Evolutionary conservation across 1,139 yeast species (phyloP).

Genomic region (Candida frijolesensis): DNA sequence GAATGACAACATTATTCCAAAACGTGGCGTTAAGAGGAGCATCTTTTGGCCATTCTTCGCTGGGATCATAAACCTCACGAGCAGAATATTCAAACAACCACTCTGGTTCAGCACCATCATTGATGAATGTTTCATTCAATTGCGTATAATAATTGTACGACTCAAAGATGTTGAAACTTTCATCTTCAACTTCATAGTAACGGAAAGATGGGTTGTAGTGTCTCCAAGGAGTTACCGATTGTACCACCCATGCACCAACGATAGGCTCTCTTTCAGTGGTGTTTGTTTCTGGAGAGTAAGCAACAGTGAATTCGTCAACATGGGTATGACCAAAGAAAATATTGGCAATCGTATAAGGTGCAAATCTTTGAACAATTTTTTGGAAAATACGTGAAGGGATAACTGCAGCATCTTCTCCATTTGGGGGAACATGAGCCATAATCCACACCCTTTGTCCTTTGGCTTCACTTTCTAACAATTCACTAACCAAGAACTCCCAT

Average conservation of each 20-base stretch:
- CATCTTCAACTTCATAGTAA: constrained; percentile 66
- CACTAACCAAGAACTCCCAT: constrained; percentile 61
- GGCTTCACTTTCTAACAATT: constrained; percentile 58
- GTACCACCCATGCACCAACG: constrained; percentile 13
- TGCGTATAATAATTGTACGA: constrained; percentile 57
- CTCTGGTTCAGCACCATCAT: constrained; percentile 51
- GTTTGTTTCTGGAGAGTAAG: too few relatives aligned
- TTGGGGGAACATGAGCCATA: constrained; percentile 67
- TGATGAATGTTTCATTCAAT: constrained; percentile 53
- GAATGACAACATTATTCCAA: constrained; percentile 50
- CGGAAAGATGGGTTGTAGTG: background rate
- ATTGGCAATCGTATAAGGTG: constrained; percentile 69
- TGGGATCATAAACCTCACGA: constrained; percentile 50
- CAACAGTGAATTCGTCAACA: too few relatives aligned
- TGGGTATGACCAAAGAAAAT: constrained; percentile 54
- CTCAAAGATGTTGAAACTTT: constrained; percentile 63
- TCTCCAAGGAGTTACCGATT: constrained; percentile 23
- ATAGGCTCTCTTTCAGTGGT: too few relatives aligned
- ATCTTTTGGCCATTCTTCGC: constrained; percentile 49
- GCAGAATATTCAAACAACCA: constrained; percentile 61
- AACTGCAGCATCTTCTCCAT: constrained; percentile 60
- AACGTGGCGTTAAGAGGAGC: constrained; percentile 62
- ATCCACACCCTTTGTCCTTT: constrained; percentile 69
- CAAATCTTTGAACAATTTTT: constrained; percentile 64
- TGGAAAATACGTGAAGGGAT: constrained; percentile 58